These are phyloP conservation scores for Gentiana macrophylla DNA, from an alignment of 257 asterid species.

Conservation along the genomic window DNA sequence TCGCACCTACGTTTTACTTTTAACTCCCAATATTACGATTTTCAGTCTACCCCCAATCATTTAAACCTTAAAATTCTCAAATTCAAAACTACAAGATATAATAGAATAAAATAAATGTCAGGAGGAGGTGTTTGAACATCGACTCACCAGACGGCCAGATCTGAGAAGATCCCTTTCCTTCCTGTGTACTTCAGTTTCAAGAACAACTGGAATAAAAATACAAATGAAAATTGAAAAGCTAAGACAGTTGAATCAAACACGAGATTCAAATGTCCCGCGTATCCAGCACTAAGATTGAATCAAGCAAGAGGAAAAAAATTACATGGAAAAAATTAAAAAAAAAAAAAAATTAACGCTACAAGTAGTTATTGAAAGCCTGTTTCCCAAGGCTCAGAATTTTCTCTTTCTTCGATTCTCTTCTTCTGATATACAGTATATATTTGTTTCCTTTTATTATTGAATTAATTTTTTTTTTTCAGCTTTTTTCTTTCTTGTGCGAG, in stretches of 20 bases:
- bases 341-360: background rate
- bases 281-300: slow-evolving; percentile 5
- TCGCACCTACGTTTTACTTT: no score
- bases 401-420: no score
- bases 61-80: background rate
- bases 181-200: background rate
- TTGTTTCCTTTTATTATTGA: no score
- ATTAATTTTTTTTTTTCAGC: no score
- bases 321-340: background rate
- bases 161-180: slow-evolving; percentile 26
- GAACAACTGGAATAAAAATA: background rate
- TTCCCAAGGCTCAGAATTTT: background rate
- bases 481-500: no score
- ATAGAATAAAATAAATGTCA: background rate
- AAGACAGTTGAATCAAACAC: slow-evolving; percentile 20
- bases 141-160: slow-evolving; percentile 67
- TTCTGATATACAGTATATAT: no score
- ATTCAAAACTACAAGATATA: background rate
- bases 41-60: no score
- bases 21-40: background rate
- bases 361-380: background rate
- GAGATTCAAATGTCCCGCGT: slow-evolving; percentile 29
- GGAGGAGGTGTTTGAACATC: background rate
- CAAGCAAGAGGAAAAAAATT: background rate
- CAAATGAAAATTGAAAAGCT: background rate